Conservation (phyloP, 176 grass and related monocot genomes). For the Lolium rigidum region DNA sequence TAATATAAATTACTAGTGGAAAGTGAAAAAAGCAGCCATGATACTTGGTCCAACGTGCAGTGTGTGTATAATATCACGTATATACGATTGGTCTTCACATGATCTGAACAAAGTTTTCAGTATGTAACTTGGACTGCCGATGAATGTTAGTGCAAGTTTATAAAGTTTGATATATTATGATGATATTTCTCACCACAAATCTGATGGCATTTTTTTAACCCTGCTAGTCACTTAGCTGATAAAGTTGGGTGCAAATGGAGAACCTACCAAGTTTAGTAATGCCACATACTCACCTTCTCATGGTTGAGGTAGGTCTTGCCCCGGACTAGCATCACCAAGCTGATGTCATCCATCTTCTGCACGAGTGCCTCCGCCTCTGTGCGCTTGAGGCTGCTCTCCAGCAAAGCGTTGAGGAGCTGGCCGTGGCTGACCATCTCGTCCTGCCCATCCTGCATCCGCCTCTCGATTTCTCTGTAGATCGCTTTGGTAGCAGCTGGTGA, state of each 20-base stretch:
- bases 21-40: not conserved
- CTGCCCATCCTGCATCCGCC: conserved; percentile 39
- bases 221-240: not conserved
- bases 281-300: conserved; percentile 75
- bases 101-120: not conserved
- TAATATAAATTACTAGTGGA: not conserved
- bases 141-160: not conserved
- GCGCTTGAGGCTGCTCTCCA: conserved; percentile 36
- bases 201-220: not conserved
- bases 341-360: conserved; percentile 49
- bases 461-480: conserved; percentile 33
- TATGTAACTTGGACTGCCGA: not conserved
- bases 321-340: conserved; percentile 64
- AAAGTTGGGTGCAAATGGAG: not conserved
- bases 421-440: conserved; percentile 46
- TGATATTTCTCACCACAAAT: not conserved
- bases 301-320: conserved; percentile 75
- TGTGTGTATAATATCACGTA: not conserved
- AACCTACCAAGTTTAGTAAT: not conserved
- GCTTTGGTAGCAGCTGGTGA: not conserved
- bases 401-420: conserved; percentile 50
- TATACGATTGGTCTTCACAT: not conserved
- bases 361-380: conserved; percentile 52
- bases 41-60: conserved; percentile 8
- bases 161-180: not conserved